Evolutionary conservation across 495 filamentous ascomycete species (phyloP).

Genomic region (Lineolata rhizophorae): DNA sequence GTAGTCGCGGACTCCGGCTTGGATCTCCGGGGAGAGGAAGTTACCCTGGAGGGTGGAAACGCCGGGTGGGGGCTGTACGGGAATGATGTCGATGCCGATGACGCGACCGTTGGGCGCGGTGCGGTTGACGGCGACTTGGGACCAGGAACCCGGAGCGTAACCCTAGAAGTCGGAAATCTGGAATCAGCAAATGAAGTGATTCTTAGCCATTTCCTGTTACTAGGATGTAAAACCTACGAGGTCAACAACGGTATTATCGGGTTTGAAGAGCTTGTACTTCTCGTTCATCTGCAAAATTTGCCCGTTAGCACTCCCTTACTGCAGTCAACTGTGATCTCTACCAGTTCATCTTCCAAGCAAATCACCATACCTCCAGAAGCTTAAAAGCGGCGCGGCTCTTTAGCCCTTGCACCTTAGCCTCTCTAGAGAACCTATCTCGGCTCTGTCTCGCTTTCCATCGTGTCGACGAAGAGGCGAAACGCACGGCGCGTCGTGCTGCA

Average conservation of each 20-base stretch:
- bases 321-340: no score
- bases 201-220: no score
- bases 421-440: slow-evolving; percentile 43
- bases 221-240: slow-evolving; percentile 28
- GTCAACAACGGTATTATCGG: slow-evolving; percentile 72
- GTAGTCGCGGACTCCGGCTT: slow-evolving; percentile 50
- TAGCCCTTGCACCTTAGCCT: slow-evolving; percentile 50
- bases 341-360: no score
- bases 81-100: slow-evolving; percentile 81
- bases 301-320: background rate
- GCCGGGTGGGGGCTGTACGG: slow-evolving; percentile 69
- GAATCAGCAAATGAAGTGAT: slow-evolving; percentile 7
- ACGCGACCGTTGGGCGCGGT: slow-evolving; percentile 59
- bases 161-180: slow-evolving; percentile 36
- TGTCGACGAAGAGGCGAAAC: slow-evolving; percentile 42
- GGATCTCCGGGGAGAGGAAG: slow-evolving; percentile 50
- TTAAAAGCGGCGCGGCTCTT: slow-evolving; percentile 90
- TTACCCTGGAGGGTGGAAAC: slow-evolving; percentile 87
- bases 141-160: slow-evolving; percentile 88
- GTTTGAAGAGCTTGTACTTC: slow-evolving; percentile 54
- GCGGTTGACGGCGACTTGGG: slow-evolving; percentile 62
- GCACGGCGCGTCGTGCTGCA: background rate
- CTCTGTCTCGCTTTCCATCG: slow-evolving; percentile 64
- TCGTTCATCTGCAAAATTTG: slow-evolving; percentile 40
- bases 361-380: slow-evolving; percentile 46